Percentiles rank a stretch among this genome's conserved stretches.
Conservation (phyloP, 805 yeast species). For the Tetrapisispora namnaoensis region DNA sequence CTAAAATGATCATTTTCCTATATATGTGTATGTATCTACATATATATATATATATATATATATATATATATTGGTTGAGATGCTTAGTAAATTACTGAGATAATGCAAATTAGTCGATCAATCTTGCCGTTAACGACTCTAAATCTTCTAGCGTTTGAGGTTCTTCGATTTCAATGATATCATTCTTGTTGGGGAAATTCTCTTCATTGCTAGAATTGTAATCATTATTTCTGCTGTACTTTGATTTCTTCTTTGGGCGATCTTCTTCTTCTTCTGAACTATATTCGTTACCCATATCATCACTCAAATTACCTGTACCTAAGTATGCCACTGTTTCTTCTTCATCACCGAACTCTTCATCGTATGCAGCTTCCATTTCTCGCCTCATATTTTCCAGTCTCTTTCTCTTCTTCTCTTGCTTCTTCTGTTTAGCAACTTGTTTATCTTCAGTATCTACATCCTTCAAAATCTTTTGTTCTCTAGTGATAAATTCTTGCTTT, state of each 20-base stretch:
- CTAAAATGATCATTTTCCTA: neutral
- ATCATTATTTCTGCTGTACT: constrained; percentile 1
- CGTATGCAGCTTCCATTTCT: constrained; percentile 31
- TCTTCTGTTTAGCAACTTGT: constrained; percentile 61
- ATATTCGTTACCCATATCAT: constrained; percentile 33
- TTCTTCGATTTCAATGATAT: constrained; percentile 65
- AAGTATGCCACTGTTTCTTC: constrained; percentile 23
- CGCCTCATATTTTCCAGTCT: constrained; percentile 69
- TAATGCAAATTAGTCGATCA: constrained; percentile 17
- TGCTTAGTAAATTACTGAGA: neutral
- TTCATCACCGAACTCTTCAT: constrained; percentile 17
- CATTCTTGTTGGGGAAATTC: constrained; percentile 27
- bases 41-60: neutral
- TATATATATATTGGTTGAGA: neutral
- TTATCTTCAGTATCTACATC: constrained; percentile 72
- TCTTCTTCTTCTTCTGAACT: constrained; percentile 15
- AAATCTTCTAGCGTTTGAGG: constrained; percentile 90
- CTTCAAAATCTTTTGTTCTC: constrained; percentile 62
- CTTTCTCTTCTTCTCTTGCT: constrained; percentile 79
- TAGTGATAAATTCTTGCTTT: constrained; percentile 53
- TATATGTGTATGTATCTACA: neutral
- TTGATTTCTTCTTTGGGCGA: constrained; percentile 24
- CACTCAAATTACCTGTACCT: constrained; percentile 29
- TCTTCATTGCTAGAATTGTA: constrained; percentile 8
- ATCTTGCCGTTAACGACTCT: constrained; percentile 68